phyloP scores from a whole-genome alignment of 208 protist species.

The Crithidia fasciculata region DNA sequence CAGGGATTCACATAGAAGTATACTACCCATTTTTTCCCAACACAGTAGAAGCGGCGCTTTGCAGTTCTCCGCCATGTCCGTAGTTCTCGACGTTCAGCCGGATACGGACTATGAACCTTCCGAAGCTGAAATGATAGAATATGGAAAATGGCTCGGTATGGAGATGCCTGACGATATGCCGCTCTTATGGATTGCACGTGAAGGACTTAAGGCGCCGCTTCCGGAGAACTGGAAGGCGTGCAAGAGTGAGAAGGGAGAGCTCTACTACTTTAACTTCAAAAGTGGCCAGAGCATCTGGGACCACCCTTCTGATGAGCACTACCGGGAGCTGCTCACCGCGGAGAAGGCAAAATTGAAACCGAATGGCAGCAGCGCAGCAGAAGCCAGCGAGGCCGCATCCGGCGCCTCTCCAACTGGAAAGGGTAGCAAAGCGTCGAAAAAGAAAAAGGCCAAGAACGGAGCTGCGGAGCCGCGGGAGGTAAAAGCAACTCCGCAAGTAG shows the following conservation, averaged over 20 bases:
- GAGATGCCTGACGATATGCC: slow-evolving; percentile 85
- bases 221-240: slow-evolving; percentile 95
- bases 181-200: slow-evolving; percentile 94
- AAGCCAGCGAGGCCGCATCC: slow-evolving; percentile 20
- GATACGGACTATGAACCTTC: slow-evolving; percentile 93
- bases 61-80: slow-evolving; percentile 58
- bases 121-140: slow-evolving; percentile 90
- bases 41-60: background rate
- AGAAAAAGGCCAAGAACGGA: slow-evolving; percentile 25
- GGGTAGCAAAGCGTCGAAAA: slow-evolving; percentile 24
- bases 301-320: slow-evolving; percentile 95
- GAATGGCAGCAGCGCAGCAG: slow-evolving; percentile 37
- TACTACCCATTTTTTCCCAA: background rate
- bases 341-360: slow-evolving; percentile 49
- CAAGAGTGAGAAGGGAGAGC: slow-evolving; percentile 90
- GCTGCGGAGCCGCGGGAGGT: slow-evolving; percentile 1
- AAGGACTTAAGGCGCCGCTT: slow-evolving; percentile 94
- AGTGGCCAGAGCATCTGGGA: slow-evolving; percentile 94
- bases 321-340: slow-evolving; percentile 73
- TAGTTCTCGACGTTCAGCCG: slow-evolving; percentile 84
- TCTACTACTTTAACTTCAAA: slow-evolving; percentile 97
- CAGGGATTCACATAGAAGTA: background rate
- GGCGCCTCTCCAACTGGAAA: slow-evolving; percentile 4
- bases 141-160: slow-evolving; percentile 97
- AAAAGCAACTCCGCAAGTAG: slow-evolving; percentile 12